phyloP scores from a whole-genome alignment of 2,329 filamentous ascomycete species.

The Trichoderma hamatum region DNA sequence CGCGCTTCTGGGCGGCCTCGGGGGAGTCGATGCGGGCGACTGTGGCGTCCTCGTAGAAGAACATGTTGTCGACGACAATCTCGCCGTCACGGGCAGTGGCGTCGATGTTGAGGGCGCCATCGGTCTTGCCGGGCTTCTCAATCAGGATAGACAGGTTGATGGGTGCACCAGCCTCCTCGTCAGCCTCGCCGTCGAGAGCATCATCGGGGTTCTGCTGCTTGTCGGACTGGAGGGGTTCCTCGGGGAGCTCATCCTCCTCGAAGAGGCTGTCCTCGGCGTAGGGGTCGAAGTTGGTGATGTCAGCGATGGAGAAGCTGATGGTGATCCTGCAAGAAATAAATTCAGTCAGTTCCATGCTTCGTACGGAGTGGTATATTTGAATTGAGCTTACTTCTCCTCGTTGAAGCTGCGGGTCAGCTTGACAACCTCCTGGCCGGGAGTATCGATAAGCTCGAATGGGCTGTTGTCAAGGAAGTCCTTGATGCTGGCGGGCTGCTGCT shows the following conservation, averaged over 20 bases:
- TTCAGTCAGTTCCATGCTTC: slow-evolving; percentile 23
- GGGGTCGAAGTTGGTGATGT: slow-evolving; percentile 46
- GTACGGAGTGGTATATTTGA: no score
- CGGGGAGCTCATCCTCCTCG: slow-evolving; percentile 45
- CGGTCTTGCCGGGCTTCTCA: slow-evolving; percentile 74
- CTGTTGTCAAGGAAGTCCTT: slow-evolving; percentile 87
- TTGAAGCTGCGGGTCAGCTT: slow-evolving; percentile 79
- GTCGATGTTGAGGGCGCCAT: slow-evolving; percentile 82
- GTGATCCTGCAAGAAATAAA: slow-evolving; percentile 42
- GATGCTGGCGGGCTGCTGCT: slow-evolving; percentile 74
- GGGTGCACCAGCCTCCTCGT: slow-evolving; percentile 67
- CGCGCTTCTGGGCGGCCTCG: slow-evolving; percentile 75
- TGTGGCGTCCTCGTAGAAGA: slow-evolving; percentile 78
- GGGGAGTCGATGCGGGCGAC: slow-evolving; percentile 75
- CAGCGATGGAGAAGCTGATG: slow-evolving; percentile 48
- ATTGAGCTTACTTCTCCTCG: slow-evolving; percentile 71
- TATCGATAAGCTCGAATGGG: slow-evolving; percentile 81
- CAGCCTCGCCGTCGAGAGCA: slow-evolving; percentile 51
- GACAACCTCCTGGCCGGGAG: slow-evolving; percentile 83
- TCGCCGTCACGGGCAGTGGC: slow-evolving; percentile 82
- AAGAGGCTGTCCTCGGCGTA: slow-evolving; percentile 44
- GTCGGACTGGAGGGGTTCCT: slow-evolving; percentile 51
- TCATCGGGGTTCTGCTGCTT: slow-evolving; percentile 58
- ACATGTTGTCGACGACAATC: slow-evolving; percentile 87
- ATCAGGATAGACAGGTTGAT: slow-evolving; percentile 84